Evolutionary conservation across 2,329 filamentous ascomycete genomes (phyloP), one percentile per base, ranked within the genome.

Genomic region (Aspergillus hiratsukae): DNA sequence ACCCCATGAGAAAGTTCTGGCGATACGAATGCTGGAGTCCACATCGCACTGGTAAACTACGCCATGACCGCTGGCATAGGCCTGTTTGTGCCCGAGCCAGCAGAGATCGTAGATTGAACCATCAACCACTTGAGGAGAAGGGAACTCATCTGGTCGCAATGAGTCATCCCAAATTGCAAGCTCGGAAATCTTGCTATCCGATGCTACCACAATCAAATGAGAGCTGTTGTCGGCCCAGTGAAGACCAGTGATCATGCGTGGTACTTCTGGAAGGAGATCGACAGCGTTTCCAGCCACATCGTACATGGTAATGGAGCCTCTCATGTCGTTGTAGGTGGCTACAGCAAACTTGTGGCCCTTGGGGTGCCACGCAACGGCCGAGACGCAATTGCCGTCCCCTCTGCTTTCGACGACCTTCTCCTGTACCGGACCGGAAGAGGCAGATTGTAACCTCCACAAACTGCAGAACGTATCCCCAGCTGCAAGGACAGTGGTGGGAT

Each of bases 281-380:
- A 77, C 66, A 6, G 71, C 72, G 31, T 74, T 71, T 27, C 78
- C 77, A 29, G 74, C 66, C 14, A 72, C 68, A 46, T 78, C 72
- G 61, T 74, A 80, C 66, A 76, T 76, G 57, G 70, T 71, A 55
- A 80, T 73, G 14, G 75, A 70, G 17, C 76, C 76, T 37, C 72
- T 68, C 60, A 72, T 67, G 51, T 78, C 71, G 52, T 70, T 71
- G 56, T 74, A 78, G 23, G 76, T 78, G 17, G 78, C 78, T 19
- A 80, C 73, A 25, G 78, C 78, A 49, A 80, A 63, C 57, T 76
- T 72, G 35, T 72, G 67, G 23, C 78, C 78, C 17, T 67, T 62
- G 1, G 74, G 72, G 60, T 78, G 72, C 78, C 78, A 80, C 3
- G 75, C 73, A 41, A 78, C 67, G 2, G 77, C 72, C 10, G 77